Evolutionary conservation across 2,329 filamentous ascomycete genomes (phyloP), one percentile per base, ranked within the genome.

Genomic region (Chaetomium strumarium): DNA sequence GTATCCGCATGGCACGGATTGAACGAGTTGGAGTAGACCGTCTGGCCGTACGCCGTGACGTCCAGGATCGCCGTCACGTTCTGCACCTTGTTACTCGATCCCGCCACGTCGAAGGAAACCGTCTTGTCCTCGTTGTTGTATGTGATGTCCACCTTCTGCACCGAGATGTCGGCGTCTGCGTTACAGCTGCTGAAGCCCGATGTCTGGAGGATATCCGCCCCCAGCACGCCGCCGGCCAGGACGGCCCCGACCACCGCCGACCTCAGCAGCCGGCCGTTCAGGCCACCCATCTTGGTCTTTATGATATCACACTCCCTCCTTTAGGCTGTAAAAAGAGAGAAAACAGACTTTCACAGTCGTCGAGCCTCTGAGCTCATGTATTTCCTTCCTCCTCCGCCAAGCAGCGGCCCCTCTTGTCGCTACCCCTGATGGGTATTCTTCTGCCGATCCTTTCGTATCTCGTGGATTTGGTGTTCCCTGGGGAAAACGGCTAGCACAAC

Each of bases 31-130:
- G 78, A 75, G 71, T 95, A 97, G 20, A 96, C 81, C 56, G 86
- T 70, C 53, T 81, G 81, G 55, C 93, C 93, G 65, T 97, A 97
- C 9, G 92, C 92, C 24, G 78, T 86, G 37, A 96, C 87, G 19
- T 81, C 78, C 54, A 97, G 75, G 3, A 72, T 73, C 13, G 90
- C 91, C 51, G 79, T 87, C 55, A 97, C 89, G 60, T 96, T 91
- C 68, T 93, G 89, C 60, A 78, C 70, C 66, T 80, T 80, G 49
- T 71, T 70, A 67, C 88, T 96, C 55, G 79, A 83, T 56, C 92
- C 93, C 33, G 84, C 81, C 19, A 96, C 80, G 66, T 97, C 84
- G 70, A 96, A 97, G 3, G 73, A 80, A 56, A 97, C 79, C 45
- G 78, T 79, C 66, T 87, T 84, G 55, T 84, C 83, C 53, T 79